These are phyloP conservation scores for Vigna nakashimae DNA, from an alignment of 306 rosid species.

Conservation along the genomic window DNA sequence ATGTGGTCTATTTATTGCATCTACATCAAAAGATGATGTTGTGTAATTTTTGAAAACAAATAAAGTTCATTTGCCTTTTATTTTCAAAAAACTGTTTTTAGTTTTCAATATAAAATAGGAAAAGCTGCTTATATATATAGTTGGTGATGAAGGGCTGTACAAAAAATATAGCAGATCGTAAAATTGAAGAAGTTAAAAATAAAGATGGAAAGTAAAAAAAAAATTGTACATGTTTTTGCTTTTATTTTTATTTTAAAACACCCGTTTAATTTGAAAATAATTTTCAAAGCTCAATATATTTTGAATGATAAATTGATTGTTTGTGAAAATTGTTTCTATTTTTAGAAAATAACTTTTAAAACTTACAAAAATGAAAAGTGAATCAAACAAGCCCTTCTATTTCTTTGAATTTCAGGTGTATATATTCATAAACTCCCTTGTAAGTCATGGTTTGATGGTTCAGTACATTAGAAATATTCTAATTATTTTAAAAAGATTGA, in stretches of 20 bases:
- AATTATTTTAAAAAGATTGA: no score
- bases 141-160: not conserved
- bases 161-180: not conserved
- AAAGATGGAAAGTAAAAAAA: not conserved
- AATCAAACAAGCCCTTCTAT: not conserved
- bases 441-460: not conserved
- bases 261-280: not conserved
- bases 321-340: not conserved
- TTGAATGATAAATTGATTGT: not conserved
- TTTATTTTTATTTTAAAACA: not conserved
- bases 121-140: not conserved
- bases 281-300: not conserved
- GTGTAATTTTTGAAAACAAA: no score
- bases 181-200: not conserved
- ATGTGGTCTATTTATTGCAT: not conserved
- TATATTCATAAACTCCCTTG: not conserved
- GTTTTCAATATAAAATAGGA: not conserved
- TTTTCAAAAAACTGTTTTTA: not conserved
- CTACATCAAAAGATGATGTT: no score
- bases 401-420: not conserved
- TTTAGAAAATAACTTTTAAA: not conserved
- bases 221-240: not conserved
- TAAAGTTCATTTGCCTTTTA: not conserved
- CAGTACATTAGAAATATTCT: no score
- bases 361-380: not conserved